Evolutionary conservation across 352 stramenopile species (phyloP), one percentile per base, ranked within the genome.

Genomic region (Globisporangium nodosum): DNA sequence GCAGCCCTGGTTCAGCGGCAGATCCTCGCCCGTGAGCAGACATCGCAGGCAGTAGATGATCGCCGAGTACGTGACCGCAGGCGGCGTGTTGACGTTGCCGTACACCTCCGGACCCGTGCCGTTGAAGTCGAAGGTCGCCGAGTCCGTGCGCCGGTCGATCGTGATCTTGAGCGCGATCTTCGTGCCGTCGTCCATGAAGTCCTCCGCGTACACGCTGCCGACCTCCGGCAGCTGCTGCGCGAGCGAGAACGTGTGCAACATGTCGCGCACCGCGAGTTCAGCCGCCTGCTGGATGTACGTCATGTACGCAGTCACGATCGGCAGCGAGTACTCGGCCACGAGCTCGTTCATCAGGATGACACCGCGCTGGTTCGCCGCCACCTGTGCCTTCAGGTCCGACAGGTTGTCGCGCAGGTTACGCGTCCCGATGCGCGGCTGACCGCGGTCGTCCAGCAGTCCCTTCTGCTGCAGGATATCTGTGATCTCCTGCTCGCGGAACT

Each of bases 121-220:
- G 46, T 81, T 90, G 74, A 99, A 99, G 72, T 99, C 96, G 65
- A 99, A 99, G 6, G 88, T 78, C 1, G 97, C 96, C 45, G 81
- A 94, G 58, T 97, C 87, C 15, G 70, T 86, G 12, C 70, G 69
- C 50, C 87, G 76, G 66, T 99, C 91, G 59, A 99, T 98, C 33
- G 92, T 93, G 65, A 99, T 97, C 31, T 87, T 88, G 18, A 99
- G 74, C 20, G 87, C 75, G 67, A 99, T 99, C 33, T 85, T 96
- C 49, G 96, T 99, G 58, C 97, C 97, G 74, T 99, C 97, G 69
- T 99, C 97, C 92, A 99, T 98, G 56, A 97, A 97, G 66, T 99
- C 97, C 65, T 98, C 87, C 5, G 97, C 96, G 37, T 81, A 70
- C n/a, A 98, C 88, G 20, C 74, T 92, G 37, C 87, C 90, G 43